phyloP scores from a whole-genome alignment of 2,329 filamentous ascomycete species.

The Pestalotiopsis sp. region DNA sequence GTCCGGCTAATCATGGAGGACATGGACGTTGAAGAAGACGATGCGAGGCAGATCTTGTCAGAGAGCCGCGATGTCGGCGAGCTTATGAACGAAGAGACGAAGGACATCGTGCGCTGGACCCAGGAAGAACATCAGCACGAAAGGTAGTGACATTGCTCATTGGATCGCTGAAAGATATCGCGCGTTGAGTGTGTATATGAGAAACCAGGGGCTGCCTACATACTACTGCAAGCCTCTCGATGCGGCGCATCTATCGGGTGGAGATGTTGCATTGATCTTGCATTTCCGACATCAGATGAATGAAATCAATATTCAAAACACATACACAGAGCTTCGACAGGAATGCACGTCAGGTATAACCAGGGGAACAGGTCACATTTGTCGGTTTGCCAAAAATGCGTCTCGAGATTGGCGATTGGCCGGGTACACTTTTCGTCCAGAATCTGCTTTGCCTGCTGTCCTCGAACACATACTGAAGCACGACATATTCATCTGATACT shows the following conservation, averaged over 20 bases:
- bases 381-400: neutral
- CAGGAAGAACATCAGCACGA: conserved; percentile 24
- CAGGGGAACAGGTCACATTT: neutral
- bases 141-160: neutral
- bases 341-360: neutral
- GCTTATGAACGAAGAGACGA: conserved; percentile 66
- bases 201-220: neutral
- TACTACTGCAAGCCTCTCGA: neutral
- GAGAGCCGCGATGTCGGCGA: conserved; percentile 70
- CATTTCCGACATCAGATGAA: neutral
- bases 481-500: neutral
- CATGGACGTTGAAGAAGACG: conserved; percentile 44
- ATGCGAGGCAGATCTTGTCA: conserved; percentile 59
- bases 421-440: neutral
- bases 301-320: neutral
- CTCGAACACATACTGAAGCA: neutral
- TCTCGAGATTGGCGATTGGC: neutral
- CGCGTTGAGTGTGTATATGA: neutral
- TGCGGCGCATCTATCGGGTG: neutral
- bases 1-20: conserved; percentile 60
- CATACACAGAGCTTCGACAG: neutral
- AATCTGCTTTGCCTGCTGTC: neutral
- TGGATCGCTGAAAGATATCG: neutral
- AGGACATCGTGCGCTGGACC: conserved; percentile 50
- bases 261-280: neutral